phyloP scores from a whole-genome alignment of 1,284 basidiomycete species.

The Ustilago trichophora region DNA sequence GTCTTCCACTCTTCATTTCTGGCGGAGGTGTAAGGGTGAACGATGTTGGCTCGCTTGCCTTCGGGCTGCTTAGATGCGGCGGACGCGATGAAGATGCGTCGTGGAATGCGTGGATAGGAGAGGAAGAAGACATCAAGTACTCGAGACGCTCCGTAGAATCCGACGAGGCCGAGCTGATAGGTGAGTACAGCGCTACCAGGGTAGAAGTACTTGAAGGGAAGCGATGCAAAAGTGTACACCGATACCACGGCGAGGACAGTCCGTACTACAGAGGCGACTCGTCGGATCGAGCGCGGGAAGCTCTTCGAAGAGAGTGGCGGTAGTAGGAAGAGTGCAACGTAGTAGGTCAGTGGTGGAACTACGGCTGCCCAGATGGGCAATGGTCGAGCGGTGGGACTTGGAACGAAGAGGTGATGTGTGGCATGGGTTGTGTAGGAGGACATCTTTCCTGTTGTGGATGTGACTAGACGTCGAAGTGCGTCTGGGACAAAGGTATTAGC shows the following conservation, averaged over 20 bases:
- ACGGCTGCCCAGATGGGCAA: constrained; percentile 41
- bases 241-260: constrained; percentile 22
- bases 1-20: constrained; percentile 40
- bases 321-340: constrained; percentile 36
- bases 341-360: constrained; percentile 47
- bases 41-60: constrained; percentile 5
- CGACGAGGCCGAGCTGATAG: constrained; percentile 50
- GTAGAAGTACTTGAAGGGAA: constrained; percentile 44
- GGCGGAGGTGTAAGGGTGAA: constrained; percentile 23
- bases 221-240: constrained; percentile 30
- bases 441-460: constrained; percentile 11
- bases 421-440: constrained; percentile 17
- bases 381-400: constrained; percentile 13
- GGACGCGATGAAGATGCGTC: constrained; percentile 34
- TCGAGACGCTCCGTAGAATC: constrained; percentile 37
- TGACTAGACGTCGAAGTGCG: constrained; percentile 2
- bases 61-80: constrained; percentile 6
- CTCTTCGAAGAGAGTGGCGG: constrained; percentile 33
- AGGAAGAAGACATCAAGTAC: constrained; percentile 53
- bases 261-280: constrained; percentile 1
- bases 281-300: constrained; percentile 7
- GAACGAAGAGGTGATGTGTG: constrained; percentile 33
- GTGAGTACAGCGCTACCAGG: constrained; percentile 45
- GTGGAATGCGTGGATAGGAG: constrained; percentile 37
- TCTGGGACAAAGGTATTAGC: constrained; percentile 4